These are phyloP conservation scores for Phytopythium kandeliae DNA, from an alignment of 352 stramenopile species.

Conservation along the genomic window DNA sequence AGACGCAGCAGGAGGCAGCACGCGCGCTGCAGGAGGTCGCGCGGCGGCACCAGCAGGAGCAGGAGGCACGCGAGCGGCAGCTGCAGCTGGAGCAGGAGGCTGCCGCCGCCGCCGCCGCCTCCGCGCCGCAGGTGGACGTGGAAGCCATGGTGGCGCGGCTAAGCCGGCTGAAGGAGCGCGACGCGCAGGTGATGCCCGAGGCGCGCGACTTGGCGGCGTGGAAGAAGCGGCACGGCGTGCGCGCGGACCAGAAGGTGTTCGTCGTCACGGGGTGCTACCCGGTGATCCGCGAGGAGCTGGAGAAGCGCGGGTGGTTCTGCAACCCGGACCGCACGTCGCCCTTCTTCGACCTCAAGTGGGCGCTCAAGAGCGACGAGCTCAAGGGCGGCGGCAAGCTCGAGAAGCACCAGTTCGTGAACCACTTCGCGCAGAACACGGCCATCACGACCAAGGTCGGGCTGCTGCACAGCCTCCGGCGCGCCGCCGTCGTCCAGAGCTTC, in stretches of 20 bases:
- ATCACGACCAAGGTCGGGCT: constrained; percentile 92
- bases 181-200: constrained; percentile 57
- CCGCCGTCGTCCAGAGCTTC: constrained; percentile 77
- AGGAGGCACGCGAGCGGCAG: constrained; percentile 19
- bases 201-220: constrained; percentile 83
- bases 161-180: constrained; percentile 68
- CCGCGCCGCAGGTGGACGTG: constrained; percentile 29
- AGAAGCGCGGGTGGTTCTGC: constrained; percentile 86
- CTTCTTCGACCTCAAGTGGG: constrained; percentile 92
- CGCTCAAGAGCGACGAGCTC: constrained; percentile 85
- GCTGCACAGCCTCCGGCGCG: constrained; percentile 72
- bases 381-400: constrained; percentile 64
- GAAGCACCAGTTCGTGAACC: constrained; percentile 86
- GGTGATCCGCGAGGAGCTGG: constrained; percentile 84
- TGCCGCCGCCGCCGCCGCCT: constrained; percentile 17
- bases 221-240: constrained; percentile 85
- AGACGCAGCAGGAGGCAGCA: constrained; percentile 48
- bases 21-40: constrained; percentile 50
- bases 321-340: constrained; percentile 79
- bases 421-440: constrained; percentile 88
- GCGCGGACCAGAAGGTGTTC: constrained; percentile 82
- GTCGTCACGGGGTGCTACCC: constrained; percentile 91
- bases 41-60: constrained; percentile 19
- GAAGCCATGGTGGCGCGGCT: constrained; percentile 72
- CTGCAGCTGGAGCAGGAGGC: constrained; percentile 32